Base-by-base conservation (phyloP, 164 flowering plant species). In the Vitis vinifera region DNA sequence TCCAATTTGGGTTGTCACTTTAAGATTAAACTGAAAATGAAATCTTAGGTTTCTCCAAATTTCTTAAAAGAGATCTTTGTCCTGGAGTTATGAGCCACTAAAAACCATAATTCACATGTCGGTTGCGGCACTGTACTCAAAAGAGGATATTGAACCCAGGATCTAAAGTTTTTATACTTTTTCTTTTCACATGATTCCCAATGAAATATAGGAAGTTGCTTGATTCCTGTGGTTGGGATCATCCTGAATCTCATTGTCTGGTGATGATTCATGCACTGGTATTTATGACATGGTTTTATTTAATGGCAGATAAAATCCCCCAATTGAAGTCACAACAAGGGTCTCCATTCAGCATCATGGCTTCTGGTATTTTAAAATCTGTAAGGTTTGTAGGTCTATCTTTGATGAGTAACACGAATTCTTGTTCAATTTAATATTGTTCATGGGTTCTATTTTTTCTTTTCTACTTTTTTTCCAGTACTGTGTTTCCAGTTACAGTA, bases 341-440 rank as follows among this genome's bases (percentile, higher is more conserved):
- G 16, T 48, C 56, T 47, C 10, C 44, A 37, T 15, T 2, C n/a
- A 68, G 58, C 37, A 17, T 68, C 10, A 86, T 86, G 89, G 84
- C 77, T 76, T 79, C 64, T 56, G 67, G 51, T 57, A 72, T 51
- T 57, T 79, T 85, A 61, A 80, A 71, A 71, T 82, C 84, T 31
- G 79, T 82, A 50, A 84, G 86, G 89, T 86, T 11, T 55, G 76
- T 69, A 50, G 10, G 27, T 31, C 55, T 61, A n/a, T 9, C 47
- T 44, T 37, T 50, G 9, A 37, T 37, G 4, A 37, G 44, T 37
- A 4, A 6, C 7, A 3, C 44, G 27, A 15, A 59, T 27, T 58
- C 57, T 6, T 27, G 29, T 64, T 30, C 2, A 19, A 31, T 63
- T 15, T 37, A 6, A 29, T 4, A 56, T 29, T 23, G n/a, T 9